These are phyloP conservation scores for Cruciata laevipes DNA, from an alignment of 257 asterid genomes.

Conservation along the genomic window DNA sequence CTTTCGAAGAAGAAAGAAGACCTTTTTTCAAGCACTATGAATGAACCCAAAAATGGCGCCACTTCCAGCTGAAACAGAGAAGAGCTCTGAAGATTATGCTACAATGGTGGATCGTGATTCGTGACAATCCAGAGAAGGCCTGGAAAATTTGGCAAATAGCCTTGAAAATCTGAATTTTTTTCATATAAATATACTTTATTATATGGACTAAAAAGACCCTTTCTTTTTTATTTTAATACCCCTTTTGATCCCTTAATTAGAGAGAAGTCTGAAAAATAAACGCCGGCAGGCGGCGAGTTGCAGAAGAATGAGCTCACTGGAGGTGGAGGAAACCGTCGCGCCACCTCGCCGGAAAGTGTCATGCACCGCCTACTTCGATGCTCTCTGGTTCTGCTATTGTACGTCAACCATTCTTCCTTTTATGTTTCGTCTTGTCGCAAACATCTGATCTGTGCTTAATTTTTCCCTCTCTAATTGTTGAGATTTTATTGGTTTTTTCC, in stretches of 20 bases:
- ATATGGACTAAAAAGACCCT: not conserved
- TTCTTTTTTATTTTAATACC: not conserved
- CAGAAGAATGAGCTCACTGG: conserved; percentile 29
- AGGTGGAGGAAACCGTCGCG: conserved; percentile 26
- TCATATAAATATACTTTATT: too few relatives aligned
- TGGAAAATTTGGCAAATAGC: not conserved
- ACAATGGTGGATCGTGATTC: not conserved
- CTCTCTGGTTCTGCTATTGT: conserved; percentile 93
- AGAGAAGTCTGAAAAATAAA: not conserved
- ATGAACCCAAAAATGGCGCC: too few relatives aligned
- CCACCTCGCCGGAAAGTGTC: conserved; percentile 33
- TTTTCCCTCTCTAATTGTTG: not conserved
- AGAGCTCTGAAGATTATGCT: not conserved
- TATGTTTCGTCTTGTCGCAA: not conserved
- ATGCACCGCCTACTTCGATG: conserved; percentile 63
- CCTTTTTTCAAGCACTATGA: too few relatives aligned
- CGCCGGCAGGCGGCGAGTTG: not conserved
- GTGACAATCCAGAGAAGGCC: not conserved
- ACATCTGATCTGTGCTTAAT: not conserved
- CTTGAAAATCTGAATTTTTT: not conserved
- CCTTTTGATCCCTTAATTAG: not conserved
- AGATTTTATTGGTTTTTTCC: not conserved
- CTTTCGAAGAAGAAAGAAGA: not conserved
- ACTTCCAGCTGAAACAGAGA: conserved; percentile 7
- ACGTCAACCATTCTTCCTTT: conserved; percentile 17